Base-by-base conservation (phyloP, 352 stramenopile genomes). In the Globisporangium emineosum region DNA sequence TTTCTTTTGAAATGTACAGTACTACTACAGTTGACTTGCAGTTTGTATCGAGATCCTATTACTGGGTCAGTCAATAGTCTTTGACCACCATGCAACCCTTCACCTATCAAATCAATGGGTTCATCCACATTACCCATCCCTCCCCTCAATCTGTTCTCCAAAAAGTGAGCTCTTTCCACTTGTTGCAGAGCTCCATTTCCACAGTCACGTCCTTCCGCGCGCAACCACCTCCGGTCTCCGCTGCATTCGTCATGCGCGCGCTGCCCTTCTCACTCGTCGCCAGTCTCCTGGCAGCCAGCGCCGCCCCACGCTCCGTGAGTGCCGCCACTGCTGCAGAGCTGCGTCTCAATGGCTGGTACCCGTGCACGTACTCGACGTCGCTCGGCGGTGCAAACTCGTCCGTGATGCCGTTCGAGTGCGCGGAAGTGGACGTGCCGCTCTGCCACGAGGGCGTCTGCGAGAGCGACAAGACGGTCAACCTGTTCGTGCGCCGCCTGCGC, bases 391-490 rank as follows among this genome's bases (percentile, higher is more conserved):
- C 42, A 21, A 13, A 35, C 45, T n/a, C 32, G 17, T 55, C 58
- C 40, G 23, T 30, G 27, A 25, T 25, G 10, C 21, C 32, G 6
- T 60, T 66, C 62, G 77, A 93, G 32, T 93, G 84, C 66, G 80
- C 77, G 0, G 71, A 86, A 43, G 67, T 93, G 21, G 68, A 75
- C n/a, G 76, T 90, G 62, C 82, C 84, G 47, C 70, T 93, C 53
- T 93, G 84, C 66, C 85, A 91, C 70, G 68, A 79, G 0, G 74
- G 72, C n/a, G 60, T 93, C 15, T 93, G 84, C 68, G 42, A 71
- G 25, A 90, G 80, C 63, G 68, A 81, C 55, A 70, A 76, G 43
- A 81, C 63, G 25, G 75, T 91, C 45, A 62, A 79, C 51, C 43
- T 91, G 10, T 83, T 83, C 40, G 65, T 80, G 40, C 75, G 76